These are phyloP conservation scores for Scutellaria barbata DNA, from an alignment of 257 asterid genomes.

Conservation along the genomic window DNA sequence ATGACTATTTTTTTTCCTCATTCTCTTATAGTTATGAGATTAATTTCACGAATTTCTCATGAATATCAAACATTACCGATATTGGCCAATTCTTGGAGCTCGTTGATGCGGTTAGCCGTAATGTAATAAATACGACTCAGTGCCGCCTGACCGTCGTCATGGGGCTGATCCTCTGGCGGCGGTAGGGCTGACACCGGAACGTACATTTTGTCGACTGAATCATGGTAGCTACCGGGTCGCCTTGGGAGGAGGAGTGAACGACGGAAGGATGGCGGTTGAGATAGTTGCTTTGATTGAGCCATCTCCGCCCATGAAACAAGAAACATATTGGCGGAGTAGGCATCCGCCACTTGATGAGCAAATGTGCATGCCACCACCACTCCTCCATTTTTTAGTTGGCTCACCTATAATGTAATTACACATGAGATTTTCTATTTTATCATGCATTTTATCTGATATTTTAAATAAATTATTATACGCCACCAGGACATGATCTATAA, in stretches of 20 bases:
- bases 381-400: slow-evolving; percentile 66
- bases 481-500: too few species aligned
- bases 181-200: slow-evolving; percentile 39
- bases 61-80: not conserved
- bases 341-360: slow-evolving; percentile 77
- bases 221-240: slow-evolving; percentile 45
- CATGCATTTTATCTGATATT: too few species aligned
- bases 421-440: too few species aligned
- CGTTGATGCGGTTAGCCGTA: slow-evolving; percentile 39
- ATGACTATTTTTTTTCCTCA: too few species aligned
- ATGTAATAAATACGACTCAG: slow-evolving; percentile 68
- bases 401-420: slow-evolving; percentile 43
- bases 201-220: slow-evolving; percentile 45
- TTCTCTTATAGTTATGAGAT: too few species aligned
- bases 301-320: slow-evolving; percentile 68
- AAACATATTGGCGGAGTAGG: slow-evolving; percentile 78
- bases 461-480: too few species aligned
- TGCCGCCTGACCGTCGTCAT: slow-evolving; percentile 21
- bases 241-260: slow-evolving; percentile 65
- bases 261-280: slow-evolving; percentile 62
- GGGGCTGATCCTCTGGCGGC: slow-evolving; percentile 21
- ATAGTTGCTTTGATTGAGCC: slow-evolving; percentile 46
- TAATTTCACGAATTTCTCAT: too few species aligned
- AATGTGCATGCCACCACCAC: slow-evolving; percentile 65
- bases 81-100: slow-evolving; percentile 60